phyloP scores from a whole-genome alignment of 345 rosid species.

The Excoecaria cochinchinensis region DNA sequence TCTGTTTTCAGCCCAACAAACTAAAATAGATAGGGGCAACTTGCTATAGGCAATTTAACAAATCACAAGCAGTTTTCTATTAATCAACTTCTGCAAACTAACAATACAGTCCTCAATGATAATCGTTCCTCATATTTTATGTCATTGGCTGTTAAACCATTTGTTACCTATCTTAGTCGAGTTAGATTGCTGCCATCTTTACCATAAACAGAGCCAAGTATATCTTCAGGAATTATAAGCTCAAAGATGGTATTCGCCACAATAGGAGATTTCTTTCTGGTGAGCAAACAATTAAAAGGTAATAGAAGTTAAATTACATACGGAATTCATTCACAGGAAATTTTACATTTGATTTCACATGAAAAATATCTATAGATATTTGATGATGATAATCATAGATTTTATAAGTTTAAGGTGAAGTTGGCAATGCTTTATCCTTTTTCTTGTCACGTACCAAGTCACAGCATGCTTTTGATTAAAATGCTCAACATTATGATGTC shows the following conservation, averaged over 20 bases:
- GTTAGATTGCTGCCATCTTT: constrained; percentile 15
- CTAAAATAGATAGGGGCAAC: not conserved
- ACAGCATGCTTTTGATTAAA: not conserved
- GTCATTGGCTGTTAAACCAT: not conserved
- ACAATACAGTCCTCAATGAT: not conserved
- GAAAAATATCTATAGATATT: not conserved
- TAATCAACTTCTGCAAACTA: not conserved
- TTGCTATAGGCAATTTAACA: not conserved
- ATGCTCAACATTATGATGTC: not conserved
- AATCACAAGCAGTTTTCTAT: not conserved
- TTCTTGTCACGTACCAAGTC: not conserved
- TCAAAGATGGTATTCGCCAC: constrained; percentile 12
- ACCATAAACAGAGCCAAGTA: constrained; percentile 13
- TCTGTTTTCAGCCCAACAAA: not conserved
- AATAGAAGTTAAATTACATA: not conserved
- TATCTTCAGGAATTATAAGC: constrained; percentile 15
- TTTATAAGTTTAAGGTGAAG: not conserved
- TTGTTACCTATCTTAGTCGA: constrained; percentile 17
- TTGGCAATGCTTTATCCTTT: not conserved
- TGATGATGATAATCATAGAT: not conserved
- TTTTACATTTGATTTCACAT: not conserved
- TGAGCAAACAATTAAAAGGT: not conserved
- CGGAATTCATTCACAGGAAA: not conserved
- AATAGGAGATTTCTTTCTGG: constrained; percentile 6
- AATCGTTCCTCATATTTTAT: no score